Evolutionary conservation across 176 grass and related monocot genomes (phyloP).

Genomic region (Juncus inflexus): DNA sequence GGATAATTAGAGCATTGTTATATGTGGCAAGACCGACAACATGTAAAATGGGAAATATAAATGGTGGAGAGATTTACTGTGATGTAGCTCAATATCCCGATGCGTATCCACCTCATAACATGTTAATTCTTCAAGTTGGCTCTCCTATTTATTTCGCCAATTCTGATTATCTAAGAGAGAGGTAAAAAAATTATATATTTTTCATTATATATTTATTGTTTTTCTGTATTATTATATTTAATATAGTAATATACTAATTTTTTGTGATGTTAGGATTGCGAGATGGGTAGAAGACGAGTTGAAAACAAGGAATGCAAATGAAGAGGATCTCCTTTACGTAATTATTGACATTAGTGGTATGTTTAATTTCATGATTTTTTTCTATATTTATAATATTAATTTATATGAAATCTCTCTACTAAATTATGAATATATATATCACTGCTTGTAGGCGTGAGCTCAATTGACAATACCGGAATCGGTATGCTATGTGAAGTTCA

Average conservation of each 20-base stretch:
- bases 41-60: slow-evolving; percentile 27
- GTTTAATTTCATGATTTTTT: too few relatives aligned
- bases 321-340: too few relatives aligned
- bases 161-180: slow-evolving; percentile 25
- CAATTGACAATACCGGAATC: slow-evolving; percentile 32
- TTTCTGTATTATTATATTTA: too few relatives aligned
- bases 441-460: slow-evolving; percentile 19
- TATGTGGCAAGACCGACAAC: slow-evolving; percentile 30
- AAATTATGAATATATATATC: not conserved
- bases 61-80: slow-evolving; percentile 10
- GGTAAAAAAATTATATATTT: slow-evolving; percentile 2
- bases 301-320: not conserved
- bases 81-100: slow-evolving; percentile 24
- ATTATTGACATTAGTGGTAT: slow-evolving; percentile 32
- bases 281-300: slow-evolving; percentile 33
- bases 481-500: slow-evolving; percentile 24
- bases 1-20: slow-evolving; percentile 23
- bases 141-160: slow-evolving; percentile 30
- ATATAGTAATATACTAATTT: not conserved
- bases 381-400: too few relatives aligned
- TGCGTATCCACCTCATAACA: not conserved
- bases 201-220: too few relatives aligned
- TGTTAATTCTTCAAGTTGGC: slow-evolving; percentile 23
- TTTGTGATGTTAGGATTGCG: slow-evolving; percentile 20
- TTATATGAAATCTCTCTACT: too few relatives aligned